Conservation (phyloP, 148 eudicot species). For the Rhododendron griersonianum region DNA sequence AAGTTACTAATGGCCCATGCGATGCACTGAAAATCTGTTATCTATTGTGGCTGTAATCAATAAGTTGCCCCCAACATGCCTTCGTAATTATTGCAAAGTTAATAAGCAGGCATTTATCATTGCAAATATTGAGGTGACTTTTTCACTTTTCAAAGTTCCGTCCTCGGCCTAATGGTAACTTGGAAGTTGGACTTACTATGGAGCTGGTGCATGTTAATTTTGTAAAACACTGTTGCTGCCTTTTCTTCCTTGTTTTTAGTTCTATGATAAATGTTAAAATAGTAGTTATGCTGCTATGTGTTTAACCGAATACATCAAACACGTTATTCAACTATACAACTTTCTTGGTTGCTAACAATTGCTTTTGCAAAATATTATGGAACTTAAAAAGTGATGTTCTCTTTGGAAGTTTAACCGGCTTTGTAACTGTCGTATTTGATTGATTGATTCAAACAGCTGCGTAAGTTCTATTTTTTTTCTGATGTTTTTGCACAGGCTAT, state of each 20-base stretch:
- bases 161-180: neutral
- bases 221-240: neutral
- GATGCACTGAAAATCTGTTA: neutral
- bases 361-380: neutral
- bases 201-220: neutral
- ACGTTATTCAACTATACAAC: neutral
- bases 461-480: neutral
- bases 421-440: neutral
- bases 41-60: neutral
- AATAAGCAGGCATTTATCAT: neutral
- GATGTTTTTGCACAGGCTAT: neutral
- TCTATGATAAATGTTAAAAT: neutral
- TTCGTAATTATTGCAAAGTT: neutral
- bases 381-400: neutral
- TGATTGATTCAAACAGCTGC: neutral
- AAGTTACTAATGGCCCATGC: neutral
- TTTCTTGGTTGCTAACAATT: neutral
- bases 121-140: neutral
- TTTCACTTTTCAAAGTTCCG: neutral
- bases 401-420: neutral
- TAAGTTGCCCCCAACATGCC: neutral
- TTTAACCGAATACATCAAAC: neutral
- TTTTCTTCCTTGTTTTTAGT: conserved; percentile 1
- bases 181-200: neutral
- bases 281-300: neutral